Percentiles rank a stretch among this genome's conserved stretches.
Conservation (phyloP, 805 yeast species). For the Starmerella gropengiesseri region DNA sequence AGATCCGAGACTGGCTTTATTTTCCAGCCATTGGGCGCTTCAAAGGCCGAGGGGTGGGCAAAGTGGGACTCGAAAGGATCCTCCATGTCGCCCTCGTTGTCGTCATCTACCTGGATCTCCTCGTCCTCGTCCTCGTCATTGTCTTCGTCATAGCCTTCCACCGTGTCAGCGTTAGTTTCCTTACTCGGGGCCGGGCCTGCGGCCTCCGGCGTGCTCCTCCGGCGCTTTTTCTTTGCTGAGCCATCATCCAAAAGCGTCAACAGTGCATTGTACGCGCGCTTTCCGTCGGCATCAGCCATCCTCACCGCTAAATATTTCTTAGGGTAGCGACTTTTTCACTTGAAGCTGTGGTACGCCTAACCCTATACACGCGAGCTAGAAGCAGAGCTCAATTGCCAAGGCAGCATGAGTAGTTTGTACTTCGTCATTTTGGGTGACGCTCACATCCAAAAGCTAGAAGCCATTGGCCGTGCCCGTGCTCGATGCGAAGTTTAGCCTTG, state of each 20-base stretch:
- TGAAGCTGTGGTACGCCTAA: too few relatives aligned
- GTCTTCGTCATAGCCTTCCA: constrained; percentile 24
- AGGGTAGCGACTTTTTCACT: not conserved
- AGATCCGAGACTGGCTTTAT: constrained; percentile 20
- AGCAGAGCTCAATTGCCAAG: too few relatives aligned
- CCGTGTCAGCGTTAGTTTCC: constrained; percentile 13
- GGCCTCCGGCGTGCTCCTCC: constrained; percentile 3
- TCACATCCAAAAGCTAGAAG: too few relatives aligned
- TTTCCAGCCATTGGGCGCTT: constrained; percentile 27
- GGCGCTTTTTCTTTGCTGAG: constrained; percentile 30
- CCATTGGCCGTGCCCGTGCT: too few relatives aligned
- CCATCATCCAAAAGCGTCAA: constrained; percentile 42
- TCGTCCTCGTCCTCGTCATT: constrained; percentile 22
- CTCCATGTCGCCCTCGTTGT: constrained; percentile 32
- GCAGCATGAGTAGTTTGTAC: too few relatives aligned
- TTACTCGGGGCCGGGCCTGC: constrained; percentile 16
- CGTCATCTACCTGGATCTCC: constrained; percentile 32
- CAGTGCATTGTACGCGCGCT: constrained; percentile 52
- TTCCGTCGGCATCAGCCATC: constrained; percentile 10
- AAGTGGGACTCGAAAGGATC: constrained; percentile 79
- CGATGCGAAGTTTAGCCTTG: too few relatives aligned
- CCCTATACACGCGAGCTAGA: too few relatives aligned
- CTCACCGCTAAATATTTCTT: not conserved
- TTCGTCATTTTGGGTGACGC: too few relatives aligned
- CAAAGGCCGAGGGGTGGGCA: constrained; percentile 36